Percentiles rank a stretch among this genome's conserved stretches.
phyloP scores from a whole-genome alignment of 75 land plant species.

The Chamaecyparis obtusa region DNA sequence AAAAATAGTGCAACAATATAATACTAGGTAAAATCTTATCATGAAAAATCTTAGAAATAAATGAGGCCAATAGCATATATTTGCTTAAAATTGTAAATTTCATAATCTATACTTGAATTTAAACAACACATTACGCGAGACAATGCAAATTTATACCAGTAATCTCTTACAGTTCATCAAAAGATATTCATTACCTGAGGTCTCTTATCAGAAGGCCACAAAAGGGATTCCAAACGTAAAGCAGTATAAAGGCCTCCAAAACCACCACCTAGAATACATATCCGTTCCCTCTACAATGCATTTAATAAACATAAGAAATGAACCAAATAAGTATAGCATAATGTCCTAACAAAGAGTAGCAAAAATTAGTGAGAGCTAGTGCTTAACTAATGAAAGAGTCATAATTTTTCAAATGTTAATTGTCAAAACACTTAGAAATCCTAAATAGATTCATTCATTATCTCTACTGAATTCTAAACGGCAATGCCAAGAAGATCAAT shows the following conservation, averaged over 20 bases:
- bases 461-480: background rate
- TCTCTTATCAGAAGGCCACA: slow-evolving; percentile 77
- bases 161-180: background rate
- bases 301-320: background rate
- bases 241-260: slow-evolving; percentile 99
- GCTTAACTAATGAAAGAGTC: background rate
- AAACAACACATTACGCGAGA: background rate
- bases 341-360: background rate
- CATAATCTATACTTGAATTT: no score
- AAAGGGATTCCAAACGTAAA: slow-evolving; percentile 84
- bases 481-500: background rate
- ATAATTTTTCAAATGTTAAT: background rate
- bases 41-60: no score
- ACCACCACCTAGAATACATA: slow-evolving; percentile 96
- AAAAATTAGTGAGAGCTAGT: background rate
- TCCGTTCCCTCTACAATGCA: slow-evolving; percentile 73
- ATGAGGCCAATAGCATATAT: no score
- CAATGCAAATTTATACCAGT: background rate
- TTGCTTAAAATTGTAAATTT: no score
- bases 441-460: background rate
- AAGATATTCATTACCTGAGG: slow-evolving; percentile 67
- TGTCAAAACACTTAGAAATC: background rate
- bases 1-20: no score
- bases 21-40: no score
- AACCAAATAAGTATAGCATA: background rate